Evolutionary conservation across 2,329 filamentous ascomycete genomes (phyloP), one percentile per base, ranked within the genome.

Genomic region (Claviceps citrina): DNA sequence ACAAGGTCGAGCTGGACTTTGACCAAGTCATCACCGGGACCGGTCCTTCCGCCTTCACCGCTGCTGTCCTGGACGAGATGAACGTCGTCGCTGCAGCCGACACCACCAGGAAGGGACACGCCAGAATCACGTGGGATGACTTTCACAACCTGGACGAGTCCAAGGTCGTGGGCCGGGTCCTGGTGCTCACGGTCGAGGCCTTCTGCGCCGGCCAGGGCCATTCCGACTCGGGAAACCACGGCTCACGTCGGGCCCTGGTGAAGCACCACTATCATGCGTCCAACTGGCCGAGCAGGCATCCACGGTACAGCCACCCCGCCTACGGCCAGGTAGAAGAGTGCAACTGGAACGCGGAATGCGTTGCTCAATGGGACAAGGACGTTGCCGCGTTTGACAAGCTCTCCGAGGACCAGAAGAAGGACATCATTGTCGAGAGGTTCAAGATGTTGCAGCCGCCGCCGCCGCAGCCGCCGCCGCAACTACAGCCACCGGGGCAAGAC

Each of bases 201-300:
- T 83, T 83, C 48, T 79, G 78, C 12, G 79, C 78, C 0, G 78
- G 78, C 10, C 78, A 83, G 54, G 79, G 79, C 10, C 79, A 84
- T 55, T 83, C 78, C 0, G 72, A 83, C 52, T 81, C 77, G 0
- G 78, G 78, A 12, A 82, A 78, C 50, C 79, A 83, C 55, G 69
- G 78, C 38, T 67, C 77, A 1, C 66, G 76, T 38, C 68, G 68
- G 16, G 79, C 80, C 2, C 63, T 84, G 1, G 78, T 84, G 19
- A 80, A 77, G 55, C 80, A 84, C 53, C 78, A 83, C 55, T 84
- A 82, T 51, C 80, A 84, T 54, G 80, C 80, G 1, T 83, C 78
- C 1, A 71, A 74, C 43, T 84, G 80, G 80, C 80, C 78, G 2
- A 71, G 68, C 39, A 64, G 65, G 3, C 79, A 84, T 52, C 77